Percentiles rank a stretch among this genome's conserved stretches.
Evolutionary conservation across 176 grass and related monocot genomes (phyloP).

Genomic region (Coix lacrymajobi): DNA sequence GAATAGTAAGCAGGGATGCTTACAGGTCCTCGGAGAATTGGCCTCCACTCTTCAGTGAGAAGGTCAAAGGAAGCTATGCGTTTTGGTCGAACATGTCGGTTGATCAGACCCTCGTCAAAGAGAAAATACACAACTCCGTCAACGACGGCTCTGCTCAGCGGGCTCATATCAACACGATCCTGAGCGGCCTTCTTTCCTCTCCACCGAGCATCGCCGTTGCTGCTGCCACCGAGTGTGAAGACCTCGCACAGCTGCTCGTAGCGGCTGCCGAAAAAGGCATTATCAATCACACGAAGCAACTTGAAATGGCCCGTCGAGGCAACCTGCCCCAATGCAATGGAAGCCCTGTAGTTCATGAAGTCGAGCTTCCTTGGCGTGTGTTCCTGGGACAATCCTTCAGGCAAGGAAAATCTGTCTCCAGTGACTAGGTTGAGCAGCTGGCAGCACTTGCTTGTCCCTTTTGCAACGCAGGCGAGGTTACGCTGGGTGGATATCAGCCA

Average conservation of each 20-base stretch:
- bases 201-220: not conserved
- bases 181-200: not conserved
- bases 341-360: not conserved
- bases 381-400: not conserved
- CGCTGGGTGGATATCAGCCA: not conserved
- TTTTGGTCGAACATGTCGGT: not conserved
- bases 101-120: not conserved
- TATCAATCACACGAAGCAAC: not conserved
- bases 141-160: not conserved
- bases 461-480: not conserved
- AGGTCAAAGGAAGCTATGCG: conserved; percentile 2
- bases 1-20: not conserved
- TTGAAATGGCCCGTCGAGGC: not conserved
- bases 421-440: not conserved
- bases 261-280: accelerated
- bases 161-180: not conserved
- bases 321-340: not conserved
- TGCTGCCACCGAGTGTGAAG: not conserved
- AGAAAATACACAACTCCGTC: conserved; percentile 6
- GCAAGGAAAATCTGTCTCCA: not conserved
- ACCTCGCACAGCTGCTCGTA: not conserved
- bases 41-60: conserved; percentile 15
- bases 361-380: not conserved
- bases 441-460: not conserved
- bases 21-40: not conserved